Evolutionary conservation across 148 eudicot species (phyloP), one percentile per base, ranked within the genome.

Genomic region (Chenopodium formosanum): DNA sequence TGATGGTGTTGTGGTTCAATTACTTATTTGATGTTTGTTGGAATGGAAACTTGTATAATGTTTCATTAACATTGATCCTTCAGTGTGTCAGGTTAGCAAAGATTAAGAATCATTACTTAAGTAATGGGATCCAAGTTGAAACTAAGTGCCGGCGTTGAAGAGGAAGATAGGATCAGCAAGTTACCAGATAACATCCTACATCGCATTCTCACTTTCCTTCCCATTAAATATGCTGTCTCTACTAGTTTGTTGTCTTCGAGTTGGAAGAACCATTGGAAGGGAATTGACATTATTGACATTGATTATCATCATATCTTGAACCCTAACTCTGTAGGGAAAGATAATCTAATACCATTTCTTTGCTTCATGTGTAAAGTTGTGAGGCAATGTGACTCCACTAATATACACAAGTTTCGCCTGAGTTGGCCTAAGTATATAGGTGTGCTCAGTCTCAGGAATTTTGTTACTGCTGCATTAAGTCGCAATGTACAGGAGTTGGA

Each of bases 401-500:
- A 31, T 23, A 56, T 75, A 3, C 46, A 23, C 2, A 56, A 32
- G 23, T 75, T 75, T 25, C 46, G 27, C 3, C n/a, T 16, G 31
- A 19, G 66, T 3, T 75, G 60, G 19, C 67, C 29, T 32, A 25
- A 47, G 60, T 1, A 32, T 32, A 63, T 48, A 0, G 29, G 50
- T 74, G 16, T 63, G 12, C 9, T 0, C 22, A 48, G 52, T 52
- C 31, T 74, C 40, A 32, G 16, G 48, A 37, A 22, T 74, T 74
- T 58, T 22, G 12, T 74, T 13, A 13, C 60, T 13, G 32, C 56
- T 58, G 67, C 47, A 16, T 1, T 58, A 1, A 58, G 27, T 7
- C 66, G 67, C 8, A 75, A 75, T 75, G 78, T 75, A 27, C 46
- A 75, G 66, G 78, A 75, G 67, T 25, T 75, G 25, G 25, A 25